A percentile compares a stretch with the other conserved stretches of the same genome.
Conservation (phyloP, 2,329 filamentous ascomycete genomes). For the Aureobasidium mangrovei region DNA sequence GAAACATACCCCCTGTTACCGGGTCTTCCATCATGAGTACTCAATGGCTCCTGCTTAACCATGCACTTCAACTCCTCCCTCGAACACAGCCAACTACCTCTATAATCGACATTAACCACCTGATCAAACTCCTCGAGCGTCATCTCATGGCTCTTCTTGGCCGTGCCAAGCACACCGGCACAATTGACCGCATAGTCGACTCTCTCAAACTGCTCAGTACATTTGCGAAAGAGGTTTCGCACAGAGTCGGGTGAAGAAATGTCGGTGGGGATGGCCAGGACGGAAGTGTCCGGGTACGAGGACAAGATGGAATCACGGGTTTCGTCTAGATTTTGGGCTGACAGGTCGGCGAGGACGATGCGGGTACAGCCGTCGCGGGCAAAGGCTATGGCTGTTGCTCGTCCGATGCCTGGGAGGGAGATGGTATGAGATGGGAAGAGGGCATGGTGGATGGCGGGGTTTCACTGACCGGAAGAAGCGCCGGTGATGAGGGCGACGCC, state of each 20-base stretch:
- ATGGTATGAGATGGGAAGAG: conserved; percentile 2
- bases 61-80: conserved; percentile 37
- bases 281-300: conserved; percentile 20
- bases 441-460: background rate
- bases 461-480: conserved; percentile 24
- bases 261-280: conserved; percentile 27
- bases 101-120: conserved; percentile 37
- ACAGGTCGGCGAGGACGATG: conserved; percentile 36
- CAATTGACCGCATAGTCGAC: conserved; percentile 42
- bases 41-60: conserved; percentile 35
- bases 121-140: conserved; percentile 34
- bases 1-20: conserved; percentile 29
- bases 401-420: conserved; percentile 32
- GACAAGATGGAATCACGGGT: conserved; percentile 27
- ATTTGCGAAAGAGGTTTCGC: conserved; percentile 25
- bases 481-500: conserved; percentile 28
- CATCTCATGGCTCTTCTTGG: conserved; percentile 30
- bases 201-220: conserved; percentile 30
- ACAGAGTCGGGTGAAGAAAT: conserved; percentile 31
- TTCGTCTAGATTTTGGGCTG: conserved; percentile 26
- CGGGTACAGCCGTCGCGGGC: conserved; percentile 36
- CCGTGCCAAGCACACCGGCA: conserved; percentile 36
- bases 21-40: conserved; percentile 37
- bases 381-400: conserved; percentile 37
- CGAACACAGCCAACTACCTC: conserved; percentile 39